phyloP scores from a whole-genome alignment of 179 eudicot genomes.

The Beta macrorhiza region DNA sequence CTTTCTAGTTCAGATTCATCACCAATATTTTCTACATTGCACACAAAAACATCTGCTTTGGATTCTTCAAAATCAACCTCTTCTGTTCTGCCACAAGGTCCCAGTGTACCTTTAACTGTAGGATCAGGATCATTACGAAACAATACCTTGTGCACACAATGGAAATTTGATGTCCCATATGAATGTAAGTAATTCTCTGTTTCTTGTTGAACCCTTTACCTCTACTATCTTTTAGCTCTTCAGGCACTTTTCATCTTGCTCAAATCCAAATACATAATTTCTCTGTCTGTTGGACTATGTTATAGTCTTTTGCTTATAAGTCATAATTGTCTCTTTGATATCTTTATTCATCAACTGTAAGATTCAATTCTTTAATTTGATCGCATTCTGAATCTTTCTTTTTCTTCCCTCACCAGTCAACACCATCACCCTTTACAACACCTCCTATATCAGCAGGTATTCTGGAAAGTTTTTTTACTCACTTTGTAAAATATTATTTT shows the following conservation, averaged over 20 bases:
- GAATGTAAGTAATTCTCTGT: slow-evolving; percentile 18
- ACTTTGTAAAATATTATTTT: not conserved
- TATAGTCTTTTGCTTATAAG: not conserved
- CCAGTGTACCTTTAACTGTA: not conserved
- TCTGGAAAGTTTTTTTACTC: not conserved
- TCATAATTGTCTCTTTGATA: not conserved
- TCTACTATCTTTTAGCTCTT: not conserved
- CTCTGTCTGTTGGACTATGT: not conserved
- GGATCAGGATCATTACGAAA: not conserved
- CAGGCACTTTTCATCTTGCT: not conserved
- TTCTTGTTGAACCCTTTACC: not conserved
- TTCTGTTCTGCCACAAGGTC: not conserved
- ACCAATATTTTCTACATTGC: not conserved
- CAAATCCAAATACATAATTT: not conserved
- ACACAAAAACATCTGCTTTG: not conserved
- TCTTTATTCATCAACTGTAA: not conserved
- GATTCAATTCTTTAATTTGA: not conserved
- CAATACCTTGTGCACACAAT: not conserved
- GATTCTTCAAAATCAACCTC: slow-evolving; percentile 2
- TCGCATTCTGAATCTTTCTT: not conserved
- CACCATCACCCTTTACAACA: not conserved
- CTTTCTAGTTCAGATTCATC: not conserved
- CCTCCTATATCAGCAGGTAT: slow-evolving; percentile 17
- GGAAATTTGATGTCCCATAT: slow-evolving; percentile 2
- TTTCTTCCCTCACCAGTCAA: slow-evolving; percentile 17